Conservation (phyloP, 2,329 filamentous ascomycete species). For the Coniella vitis region DNA sequence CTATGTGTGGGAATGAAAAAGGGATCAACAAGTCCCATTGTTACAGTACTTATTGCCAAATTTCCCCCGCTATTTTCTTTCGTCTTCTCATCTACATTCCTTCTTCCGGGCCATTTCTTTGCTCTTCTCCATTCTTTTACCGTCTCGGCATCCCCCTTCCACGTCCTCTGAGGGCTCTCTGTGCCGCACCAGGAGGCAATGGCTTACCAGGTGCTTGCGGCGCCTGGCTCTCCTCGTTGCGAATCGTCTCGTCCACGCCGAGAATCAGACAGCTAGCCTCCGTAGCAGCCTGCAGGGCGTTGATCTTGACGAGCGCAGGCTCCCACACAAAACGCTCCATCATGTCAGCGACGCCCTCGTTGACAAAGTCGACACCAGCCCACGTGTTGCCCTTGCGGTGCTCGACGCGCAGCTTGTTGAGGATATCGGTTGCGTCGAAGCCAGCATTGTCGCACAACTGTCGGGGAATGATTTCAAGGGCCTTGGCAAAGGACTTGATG, state of each 20-base stretch:
- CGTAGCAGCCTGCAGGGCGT: slow-evolving; percentile 91
- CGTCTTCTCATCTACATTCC: neutral
- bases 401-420: slow-evolving; percentile 93
- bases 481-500: slow-evolving; percentile 97
- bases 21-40: no score
- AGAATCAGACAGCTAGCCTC: slow-evolving; percentile 94
- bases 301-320: slow-evolving; percentile 90
- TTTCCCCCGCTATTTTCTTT: no score
- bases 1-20: no score
- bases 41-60: no score
- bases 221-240: slow-evolving; percentile 86
- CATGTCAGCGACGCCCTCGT: slow-evolving; percentile 91
- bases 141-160: slow-evolving; percentile 86
- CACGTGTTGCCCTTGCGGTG: slow-evolving; percentile 88
- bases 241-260: slow-evolving; percentile 96
- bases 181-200: slow-evolving; percentile 74
- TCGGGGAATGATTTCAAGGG: slow-evolving; percentile 90
- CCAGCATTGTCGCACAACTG: slow-evolving; percentile 98
- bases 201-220: slow-evolving; percentile 74
- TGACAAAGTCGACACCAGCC: slow-evolving; percentile 92
- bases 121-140: slow-evolving; percentile 33
- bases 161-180: slow-evolving; percentile 76
- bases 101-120: neutral
- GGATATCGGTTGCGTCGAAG: slow-evolving; percentile 95
- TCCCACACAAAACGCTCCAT: slow-evolving; percentile 97